Percentiles rank a stretch among this genome's conserved stretches.
Evolutionary conservation across 1,284 basidiomycete species (phyloP).

Genomic region (Porphyrellus sp.): DNA sequence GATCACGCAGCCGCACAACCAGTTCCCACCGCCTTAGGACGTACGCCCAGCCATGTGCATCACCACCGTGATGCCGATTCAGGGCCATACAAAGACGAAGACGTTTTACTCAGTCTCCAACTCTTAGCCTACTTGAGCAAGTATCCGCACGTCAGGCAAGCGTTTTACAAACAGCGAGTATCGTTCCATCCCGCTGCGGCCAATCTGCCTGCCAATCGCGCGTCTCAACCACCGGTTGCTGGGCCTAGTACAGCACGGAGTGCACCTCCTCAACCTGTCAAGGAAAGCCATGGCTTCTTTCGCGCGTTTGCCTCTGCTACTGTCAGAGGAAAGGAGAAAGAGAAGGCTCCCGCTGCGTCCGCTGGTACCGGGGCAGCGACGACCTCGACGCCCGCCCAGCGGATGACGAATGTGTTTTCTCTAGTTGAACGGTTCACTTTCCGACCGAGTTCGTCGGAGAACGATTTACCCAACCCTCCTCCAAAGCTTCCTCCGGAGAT

Average conservation of each 20-base stretch:
- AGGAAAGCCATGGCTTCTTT: slow-evolving; percentile 38
- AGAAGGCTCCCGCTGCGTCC: slow-evolving; percentile 29
- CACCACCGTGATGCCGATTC: slow-evolving; percentile 37
- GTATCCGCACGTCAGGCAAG: slow-evolving; percentile 96
- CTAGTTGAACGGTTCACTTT: slow-evolving; percentile 96
- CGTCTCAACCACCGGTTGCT: slow-evolving; percentile 18
- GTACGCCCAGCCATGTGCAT: slow-evolving; percentile 24
- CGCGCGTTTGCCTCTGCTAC: slow-evolving; percentile 38
- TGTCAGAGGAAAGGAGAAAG: slow-evolving; percentile 44
- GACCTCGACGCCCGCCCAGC: slow-evolving; percentile 19
- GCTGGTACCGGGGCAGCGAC: slow-evolving; percentile 15
- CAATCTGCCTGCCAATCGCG: slow-evolving; percentile 29
- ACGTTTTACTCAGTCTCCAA: slow-evolving; percentile 88
- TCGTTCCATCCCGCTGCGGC: slow-evolving; percentile 71
- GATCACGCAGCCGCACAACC: slow-evolving; percentile 20
- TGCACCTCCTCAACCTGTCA: slow-evolving; percentile 13
- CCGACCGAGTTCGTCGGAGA: slow-evolving; percentile 80
- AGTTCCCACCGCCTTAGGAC: slow-evolving; percentile 27
- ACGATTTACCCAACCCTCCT: slow-evolving; percentile 66
- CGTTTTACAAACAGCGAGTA: slow-evolving; percentile 84
- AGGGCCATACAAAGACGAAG: slow-evolving; percentile 88
- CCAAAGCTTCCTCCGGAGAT: slow-evolving; percentile 84
- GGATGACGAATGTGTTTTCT: slow-evolving; percentile 88
- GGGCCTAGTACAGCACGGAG: slow-evolving; percentile 26
- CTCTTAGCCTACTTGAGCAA: slow-evolving; percentile 96